Evolutionary conservation across 768 basidiomycete genomes (phyloP).

Genomic region (Ephemerocybe angulata): DNA sequence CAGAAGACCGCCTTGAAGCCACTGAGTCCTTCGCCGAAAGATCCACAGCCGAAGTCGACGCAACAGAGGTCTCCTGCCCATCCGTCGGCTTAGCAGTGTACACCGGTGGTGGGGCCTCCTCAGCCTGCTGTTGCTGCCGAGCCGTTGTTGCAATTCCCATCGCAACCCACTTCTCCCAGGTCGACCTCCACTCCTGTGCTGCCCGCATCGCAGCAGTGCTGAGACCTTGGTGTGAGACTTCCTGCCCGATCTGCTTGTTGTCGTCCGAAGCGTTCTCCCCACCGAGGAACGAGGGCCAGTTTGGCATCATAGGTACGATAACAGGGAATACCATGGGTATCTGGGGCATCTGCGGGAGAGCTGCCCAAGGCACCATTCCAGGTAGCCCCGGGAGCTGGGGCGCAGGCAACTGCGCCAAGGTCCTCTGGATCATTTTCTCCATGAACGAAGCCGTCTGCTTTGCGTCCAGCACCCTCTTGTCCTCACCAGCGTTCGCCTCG

Average conservation of each 20-base stretch:
- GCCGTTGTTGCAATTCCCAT: slow-evolving; percentile 49
- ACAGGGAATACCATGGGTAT: slow-evolving; percentile 79
- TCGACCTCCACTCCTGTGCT: slow-evolving; percentile 61
- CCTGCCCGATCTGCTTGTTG: slow-evolving; percentile 8
- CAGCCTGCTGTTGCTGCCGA: slow-evolving; percentile 35
- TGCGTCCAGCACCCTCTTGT: slow-evolving; percentile 32
- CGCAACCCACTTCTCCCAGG: slow-evolving; percentile 76
- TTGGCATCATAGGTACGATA: slow-evolving; percentile 62
- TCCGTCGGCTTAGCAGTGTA: slow-evolving; percentile 61
- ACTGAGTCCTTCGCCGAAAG: background rate
- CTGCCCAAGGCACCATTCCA: slow-evolving; percentile 62
- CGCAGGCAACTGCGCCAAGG: slow-evolving; percentile 61
- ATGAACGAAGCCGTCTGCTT: slow-evolving; percentile 55
- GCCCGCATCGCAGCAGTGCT: slow-evolving; percentile 42
- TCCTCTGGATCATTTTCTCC: slow-evolving; percentile 73
- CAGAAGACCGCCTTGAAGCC: slow-evolving; percentile 20
- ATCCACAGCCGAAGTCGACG: slow-evolving; percentile 12
- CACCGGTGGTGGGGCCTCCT: slow-evolving; percentile 64
- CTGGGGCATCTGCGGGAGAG: slow-evolving; percentile 64
- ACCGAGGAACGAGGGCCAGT: slow-evolving; percentile 62
- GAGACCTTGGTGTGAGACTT: slow-evolving; percentile 30
- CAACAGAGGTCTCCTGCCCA: slow-evolving; percentile 17
- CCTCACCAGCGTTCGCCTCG: slow-evolving; percentile 17
- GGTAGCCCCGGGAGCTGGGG: slow-evolving; percentile 63
- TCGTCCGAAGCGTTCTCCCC: slow-evolving; percentile 34